A percentile compares a stretch with the other conserved stretches of the same genome.
phyloP scores from a whole-genome alignment of 2,329 filamentous ascomycete species.

The Chlorencoelia australis region DNA sequence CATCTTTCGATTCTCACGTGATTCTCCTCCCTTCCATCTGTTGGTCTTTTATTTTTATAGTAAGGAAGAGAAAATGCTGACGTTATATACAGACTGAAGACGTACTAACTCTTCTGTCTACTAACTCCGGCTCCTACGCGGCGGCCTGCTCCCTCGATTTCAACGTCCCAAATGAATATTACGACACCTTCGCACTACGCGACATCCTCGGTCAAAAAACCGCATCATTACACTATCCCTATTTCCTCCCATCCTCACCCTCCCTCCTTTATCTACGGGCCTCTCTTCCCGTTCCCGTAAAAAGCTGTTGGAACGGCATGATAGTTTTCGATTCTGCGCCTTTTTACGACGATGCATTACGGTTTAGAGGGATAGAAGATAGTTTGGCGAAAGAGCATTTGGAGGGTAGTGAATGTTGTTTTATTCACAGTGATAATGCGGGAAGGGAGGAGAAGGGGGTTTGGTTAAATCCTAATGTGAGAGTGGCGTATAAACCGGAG shows the following conservation, averaged over 20 bases:
- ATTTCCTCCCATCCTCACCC: slow-evolving; percentile 37
- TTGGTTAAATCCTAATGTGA: slow-evolving; percentile 57
- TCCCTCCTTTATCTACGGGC: slow-evolving; percentile 45
- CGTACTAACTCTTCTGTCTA: slow-evolving; percentile 43
- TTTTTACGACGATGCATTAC: slow-evolving; percentile 36
- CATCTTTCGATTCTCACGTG: slow-evolving; percentile 3
- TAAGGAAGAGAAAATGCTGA: no score
- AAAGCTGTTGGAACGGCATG: slow-evolving; percentile 48
- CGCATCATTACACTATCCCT: slow-evolving; percentile 46
- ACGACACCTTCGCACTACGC: slow-evolving; percentile 52
- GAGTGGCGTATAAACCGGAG: slow-evolving; percentile 51
- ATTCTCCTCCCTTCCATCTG: neutral
- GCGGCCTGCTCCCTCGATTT: slow-evolving; percentile 55
- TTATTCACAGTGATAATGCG: slow-evolving; percentile 57
- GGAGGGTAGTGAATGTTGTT: slow-evolving; percentile 73
- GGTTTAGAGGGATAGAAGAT: slow-evolving; percentile 53
- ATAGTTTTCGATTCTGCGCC: slow-evolving; percentile 43
- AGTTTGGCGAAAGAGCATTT: slow-evolving; percentile 50
- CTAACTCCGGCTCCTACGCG: slow-evolving; percentile 45
- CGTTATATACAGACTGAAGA: slow-evolving; percentile 44
- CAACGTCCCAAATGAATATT: slow-evolving; percentile 41
- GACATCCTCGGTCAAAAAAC: slow-evolving; percentile 34
- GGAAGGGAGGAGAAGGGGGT: slow-evolving; percentile 45
- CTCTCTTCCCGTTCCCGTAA: slow-evolving; percentile 39
- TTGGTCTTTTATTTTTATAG: neutral